Percentiles rank a stretch among this genome's conserved stretches.
phyloP scores from a whole-genome alignment of 495 filamentous ascomycete species.

The Daldinia concentrica region DNA sequence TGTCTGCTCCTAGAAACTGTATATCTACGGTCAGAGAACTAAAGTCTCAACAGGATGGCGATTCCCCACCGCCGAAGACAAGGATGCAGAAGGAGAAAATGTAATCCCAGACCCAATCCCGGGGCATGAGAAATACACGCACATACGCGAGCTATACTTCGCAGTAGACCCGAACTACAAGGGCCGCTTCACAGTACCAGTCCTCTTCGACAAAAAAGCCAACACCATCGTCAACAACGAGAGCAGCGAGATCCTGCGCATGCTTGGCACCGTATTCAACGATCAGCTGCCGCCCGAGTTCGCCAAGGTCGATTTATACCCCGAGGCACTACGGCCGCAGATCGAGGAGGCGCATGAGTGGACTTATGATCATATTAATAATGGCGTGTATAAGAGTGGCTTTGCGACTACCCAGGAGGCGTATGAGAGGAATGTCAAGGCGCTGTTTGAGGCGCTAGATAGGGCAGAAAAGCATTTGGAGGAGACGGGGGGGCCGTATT shows the following conservation, averaged over 20 bases:
- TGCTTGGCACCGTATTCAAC: slow-evolving; percentile 76
- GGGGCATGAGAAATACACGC: slow-evolving; percentile 63
- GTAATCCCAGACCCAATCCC: slow-evolving; percentile 69
- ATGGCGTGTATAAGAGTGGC: slow-evolving; percentile 59
- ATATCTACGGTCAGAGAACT: background rate
- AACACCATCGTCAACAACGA: slow-evolving; percentile 83
- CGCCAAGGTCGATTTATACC: slow-evolving; percentile 68
- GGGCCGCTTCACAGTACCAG: slow-evolving; percentile 79
- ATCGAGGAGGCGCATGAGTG: slow-evolving; percentile 84
- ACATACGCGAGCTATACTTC: slow-evolving; percentile 76
- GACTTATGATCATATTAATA: slow-evolving; percentile 70
- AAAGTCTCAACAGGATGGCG: slow-evolving; percentile 72
- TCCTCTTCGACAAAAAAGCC: slow-evolving; percentile 77
- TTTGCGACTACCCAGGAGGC: slow-evolving; percentile 73
- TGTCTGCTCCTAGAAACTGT: background rate
- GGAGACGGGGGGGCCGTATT: slow-evolving; percentile 62
- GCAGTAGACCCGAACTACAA: slow-evolving; percentile 70
- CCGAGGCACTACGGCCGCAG: slow-evolving; percentile 60
- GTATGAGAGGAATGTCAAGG: slow-evolving; percentile 72
- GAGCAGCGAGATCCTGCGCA: slow-evolving; percentile 80
- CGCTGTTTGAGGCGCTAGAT: slow-evolving; percentile 78
- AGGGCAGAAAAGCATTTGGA: slow-evolving; percentile 72
- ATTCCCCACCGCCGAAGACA: slow-evolving; percentile 72
- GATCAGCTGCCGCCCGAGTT: slow-evolving; percentile 68
- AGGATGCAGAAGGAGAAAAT: slow-evolving; percentile 60